Conservation (phyloP, 257 asterid genomes). For the Haberlea rhodopensis region DNA sequence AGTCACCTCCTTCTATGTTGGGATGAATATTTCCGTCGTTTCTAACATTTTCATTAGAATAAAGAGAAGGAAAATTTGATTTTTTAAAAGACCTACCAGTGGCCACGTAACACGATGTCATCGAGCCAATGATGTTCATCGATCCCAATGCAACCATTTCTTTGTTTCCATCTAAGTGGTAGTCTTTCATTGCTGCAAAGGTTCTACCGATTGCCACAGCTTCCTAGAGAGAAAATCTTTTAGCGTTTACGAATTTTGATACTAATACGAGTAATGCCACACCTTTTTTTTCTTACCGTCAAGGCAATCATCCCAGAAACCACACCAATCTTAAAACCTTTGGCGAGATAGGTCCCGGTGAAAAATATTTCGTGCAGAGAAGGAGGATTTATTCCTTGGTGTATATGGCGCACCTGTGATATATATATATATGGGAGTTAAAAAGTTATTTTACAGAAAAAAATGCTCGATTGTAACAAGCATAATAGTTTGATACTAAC, state of each 20-base stretch:
- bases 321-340: conserved; percentile 62
- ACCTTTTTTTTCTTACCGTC: conserved; percentile 41
- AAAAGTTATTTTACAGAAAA: background rate
- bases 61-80: background rate
- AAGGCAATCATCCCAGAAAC: conserved; percentile 61
- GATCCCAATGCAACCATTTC: conserved; percentile 83
- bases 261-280: background rate
- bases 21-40: background rate
- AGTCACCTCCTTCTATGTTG: background rate
- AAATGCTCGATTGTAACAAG: background rate
- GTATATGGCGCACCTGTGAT: conserved; percentile 61
- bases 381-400: conserved; percentile 56
- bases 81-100: conserved; percentile 43
- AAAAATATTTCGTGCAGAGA: conserved; percentile 50
- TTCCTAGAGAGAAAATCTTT: conserved; percentile 44
- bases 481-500: conserved; percentile 32
- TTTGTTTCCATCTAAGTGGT: conserved; percentile 69
- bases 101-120: conserved; percentile 71
- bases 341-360: conserved; percentile 48
- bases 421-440: background rate
- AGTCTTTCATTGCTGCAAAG: conserved; percentile 73
- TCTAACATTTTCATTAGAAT: too few species aligned
- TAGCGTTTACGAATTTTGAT: background rate
- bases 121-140: conserved; percentile 68
- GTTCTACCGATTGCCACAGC: conserved; percentile 82